Conservation (phyloP, 352 stramenopile species). For the Globisporangium viniferum region DNA sequence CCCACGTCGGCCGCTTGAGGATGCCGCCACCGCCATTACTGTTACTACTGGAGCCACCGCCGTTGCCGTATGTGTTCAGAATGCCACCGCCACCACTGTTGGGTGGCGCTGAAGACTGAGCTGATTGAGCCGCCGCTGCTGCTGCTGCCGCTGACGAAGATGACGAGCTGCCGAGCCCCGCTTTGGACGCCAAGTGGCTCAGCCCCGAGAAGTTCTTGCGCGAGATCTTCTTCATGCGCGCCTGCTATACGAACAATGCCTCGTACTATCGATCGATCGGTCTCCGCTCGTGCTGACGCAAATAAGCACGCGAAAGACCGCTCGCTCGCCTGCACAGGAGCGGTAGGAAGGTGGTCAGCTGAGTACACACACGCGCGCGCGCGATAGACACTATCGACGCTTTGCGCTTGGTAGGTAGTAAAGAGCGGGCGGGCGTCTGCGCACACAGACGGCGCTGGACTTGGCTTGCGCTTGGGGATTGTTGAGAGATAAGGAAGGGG, state of each 20-base stretch:
- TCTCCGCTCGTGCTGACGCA: neutral
- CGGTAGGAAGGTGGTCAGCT: neutral
- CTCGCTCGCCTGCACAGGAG: no score
- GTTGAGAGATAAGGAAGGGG: neutral
- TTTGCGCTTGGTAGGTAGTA: neutral
- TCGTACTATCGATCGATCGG: neutral
- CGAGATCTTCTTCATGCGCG: conserved; percentile 64
- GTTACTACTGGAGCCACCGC: neutral
- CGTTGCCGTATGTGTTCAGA: neutral
- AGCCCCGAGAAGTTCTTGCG: conserved; percentile 62
- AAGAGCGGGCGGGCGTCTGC: neutral
- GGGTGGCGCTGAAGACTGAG: neutral
- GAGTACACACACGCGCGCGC: neutral
- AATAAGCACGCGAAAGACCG: neutral
- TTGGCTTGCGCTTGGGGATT: neutral
- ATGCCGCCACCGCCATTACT: conserved; percentile 11
- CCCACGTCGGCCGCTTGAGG: conserved; percentile 52
- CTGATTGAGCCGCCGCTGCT: conserved; percentile 7
- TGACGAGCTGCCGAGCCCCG: conserved; percentile 28
- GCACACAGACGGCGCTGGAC: neutral
- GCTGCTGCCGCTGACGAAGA: conserved; percentile 16
- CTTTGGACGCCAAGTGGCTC: conserved; percentile 38
- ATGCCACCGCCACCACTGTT: conserved; percentile 13
- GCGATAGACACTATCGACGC: neutral
- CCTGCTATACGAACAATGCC: neutral